A percentile compares a stretch with the other conserved stretches of the same genome.
Conservation (phyloP, 164 flowering plant species). For the Vitis cinerea region DNA sequence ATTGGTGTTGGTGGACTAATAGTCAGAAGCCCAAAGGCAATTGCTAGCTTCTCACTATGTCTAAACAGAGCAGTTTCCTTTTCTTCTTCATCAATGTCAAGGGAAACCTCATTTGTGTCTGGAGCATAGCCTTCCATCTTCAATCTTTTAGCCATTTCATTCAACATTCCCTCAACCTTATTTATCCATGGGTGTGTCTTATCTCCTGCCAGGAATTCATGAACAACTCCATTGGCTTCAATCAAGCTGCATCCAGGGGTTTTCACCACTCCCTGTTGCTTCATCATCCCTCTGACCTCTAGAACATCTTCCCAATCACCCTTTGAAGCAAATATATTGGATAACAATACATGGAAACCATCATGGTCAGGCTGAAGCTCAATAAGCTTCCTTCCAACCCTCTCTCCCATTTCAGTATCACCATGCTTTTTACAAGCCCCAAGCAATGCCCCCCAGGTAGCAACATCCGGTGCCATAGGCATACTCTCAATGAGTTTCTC, state of each 20-base stretch:
- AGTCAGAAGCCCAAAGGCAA: constrained; percentile 40
- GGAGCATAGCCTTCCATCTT: constrained; percentile 43
- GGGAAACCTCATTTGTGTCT: constrained; percentile 28
- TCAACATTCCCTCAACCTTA: constrained; percentile 29
- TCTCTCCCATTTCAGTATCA: constrained; percentile 36
- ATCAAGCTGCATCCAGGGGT: constrained; percentile 43
- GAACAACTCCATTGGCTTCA: constrained; percentile 39
- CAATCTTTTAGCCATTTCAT: constrained; percentile 28
- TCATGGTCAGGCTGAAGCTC: constrained; percentile 45
- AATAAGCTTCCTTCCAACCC: constrained; percentile 38
- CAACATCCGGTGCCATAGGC: constrained; percentile 45
- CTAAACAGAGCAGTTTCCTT: constrained; percentile 38
- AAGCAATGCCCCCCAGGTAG: constrained; percentile 53
- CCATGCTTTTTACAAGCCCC: constrained; percentile 46
- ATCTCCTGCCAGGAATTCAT: constrained; percentile 46
- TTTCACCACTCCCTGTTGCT: constrained; percentile 34
- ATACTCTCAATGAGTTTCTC: constrained; percentile 35
- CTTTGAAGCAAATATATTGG: constrained; percentile 44
- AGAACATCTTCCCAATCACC: constrained; percentile 41
- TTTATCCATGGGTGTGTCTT: constrained; percentile 28
- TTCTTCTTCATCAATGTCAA: constrained; percentile 47
- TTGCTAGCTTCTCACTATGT: constrained; percentile 50
- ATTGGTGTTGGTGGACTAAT: constrained; percentile 33
- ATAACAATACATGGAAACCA: constrained; percentile 46
- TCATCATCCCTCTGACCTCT: constrained; percentile 37